phyloP scores from a whole-genome alignment of 1,284 basidiomycete genomes.

The Microbotryum scabiosae region DNA sequence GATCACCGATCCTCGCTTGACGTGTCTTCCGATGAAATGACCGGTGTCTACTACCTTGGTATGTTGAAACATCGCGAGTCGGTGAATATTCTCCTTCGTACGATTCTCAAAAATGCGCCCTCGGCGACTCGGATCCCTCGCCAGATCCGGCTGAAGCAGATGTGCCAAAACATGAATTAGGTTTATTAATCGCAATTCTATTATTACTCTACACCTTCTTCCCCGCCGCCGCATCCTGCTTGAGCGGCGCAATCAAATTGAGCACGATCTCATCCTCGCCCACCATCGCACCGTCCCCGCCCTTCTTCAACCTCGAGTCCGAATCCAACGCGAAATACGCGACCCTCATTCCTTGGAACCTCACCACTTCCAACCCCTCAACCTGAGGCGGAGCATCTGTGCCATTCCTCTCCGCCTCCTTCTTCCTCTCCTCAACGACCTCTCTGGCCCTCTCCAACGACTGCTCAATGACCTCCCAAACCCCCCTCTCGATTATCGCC shows the following conservation, averaged over 20 bases:
- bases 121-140: no score
- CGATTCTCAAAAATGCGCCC: no score
- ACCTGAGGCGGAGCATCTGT: constrained; percentile 58
- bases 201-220: constrained; percentile 9
- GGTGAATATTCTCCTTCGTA: no score
- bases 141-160: no score
- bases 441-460: constrained; percentile 57
- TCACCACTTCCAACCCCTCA: constrained; percentile 82
- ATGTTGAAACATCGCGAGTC: no score
- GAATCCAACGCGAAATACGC: constrained; percentile 93
- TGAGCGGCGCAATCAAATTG: constrained; percentile 89
- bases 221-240: constrained; percentile 58
- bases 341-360: constrained; percentile 93
- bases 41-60: no score
- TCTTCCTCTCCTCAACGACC: constrained; percentile 54
- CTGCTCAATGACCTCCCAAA: constrained; percentile 72
- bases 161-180: no score
- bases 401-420: constrained; percentile 52
- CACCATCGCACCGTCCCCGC: constrained; percentile 51
- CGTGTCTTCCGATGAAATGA: no score
- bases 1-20: no score
- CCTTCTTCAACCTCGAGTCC: constrained; percentile 62
- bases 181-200: no score
- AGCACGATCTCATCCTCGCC: constrained; percentile 59
- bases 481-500: constrained; percentile 80